Conservation (phyloP, 257 asterid species). For the Jasminum sambac region DNA sequence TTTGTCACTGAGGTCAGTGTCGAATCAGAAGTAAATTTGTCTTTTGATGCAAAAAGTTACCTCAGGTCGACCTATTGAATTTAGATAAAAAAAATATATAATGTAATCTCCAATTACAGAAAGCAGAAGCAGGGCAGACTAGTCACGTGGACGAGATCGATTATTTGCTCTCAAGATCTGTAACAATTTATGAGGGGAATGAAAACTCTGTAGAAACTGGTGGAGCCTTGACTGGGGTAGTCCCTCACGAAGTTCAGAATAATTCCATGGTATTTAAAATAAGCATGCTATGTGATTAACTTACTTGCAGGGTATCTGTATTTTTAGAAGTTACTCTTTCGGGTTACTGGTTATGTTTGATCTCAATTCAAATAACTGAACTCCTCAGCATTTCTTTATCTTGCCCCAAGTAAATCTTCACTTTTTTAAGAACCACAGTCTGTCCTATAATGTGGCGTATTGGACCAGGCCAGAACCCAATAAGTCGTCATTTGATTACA, state of each 20-base stretch:
- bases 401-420: background rate
- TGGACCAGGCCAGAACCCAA: conserved; percentile 2
- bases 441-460: too few relatives aligned
- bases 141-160: conserved; percentile 23
- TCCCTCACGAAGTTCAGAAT: conserved; percentile 18
- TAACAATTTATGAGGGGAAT: conserved; percentile 24
- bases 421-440: too few relatives aligned
- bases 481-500: background rate
- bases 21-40: conserved; percentile 16
- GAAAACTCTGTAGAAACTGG: conserved; percentile 28
- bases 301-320: background rate
- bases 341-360: background rate
- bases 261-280: conserved; percentile 29
- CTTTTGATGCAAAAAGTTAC: conserved; percentile 18
- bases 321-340: conserved; percentile 11
- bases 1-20: conserved; percentile 38
- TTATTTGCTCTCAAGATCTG: conserved; percentile 25
- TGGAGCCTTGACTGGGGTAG: conserved; percentile 24
- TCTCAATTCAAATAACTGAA: conserved; percentile 11
- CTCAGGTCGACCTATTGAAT: too few relatives aligned
- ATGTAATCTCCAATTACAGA: conserved; percentile 32
- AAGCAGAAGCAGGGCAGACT: conserved; percentile 21
- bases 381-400: conserved; percentile 3
- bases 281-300: conserved; percentile 10
- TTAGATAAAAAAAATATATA: too few relatives aligned